Evolutionary conservation across 177 flowering plant genomes (phyloP), one percentile per base, ranked within the genome.

Genomic region (Vitis hybrid): DNA sequence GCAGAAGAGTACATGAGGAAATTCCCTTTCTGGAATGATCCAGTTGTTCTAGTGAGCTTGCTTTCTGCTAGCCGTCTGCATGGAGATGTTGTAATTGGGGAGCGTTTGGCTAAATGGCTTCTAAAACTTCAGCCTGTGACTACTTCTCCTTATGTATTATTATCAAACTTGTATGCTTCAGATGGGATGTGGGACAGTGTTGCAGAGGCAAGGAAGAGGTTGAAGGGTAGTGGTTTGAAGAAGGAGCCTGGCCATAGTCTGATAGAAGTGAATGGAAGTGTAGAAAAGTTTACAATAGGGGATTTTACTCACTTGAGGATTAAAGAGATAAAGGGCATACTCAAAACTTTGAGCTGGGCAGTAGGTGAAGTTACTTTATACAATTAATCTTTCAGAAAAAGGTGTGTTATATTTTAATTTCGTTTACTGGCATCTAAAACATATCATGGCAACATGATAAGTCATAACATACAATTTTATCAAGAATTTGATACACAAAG

Each of bases 21-120:
- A 52, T 84, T 48, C 69, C 71, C 77, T 50, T 77, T 77, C 49
- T 81, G 82, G 24, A 64, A 80, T 15, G 88, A 92, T 79, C 75
- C 80, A 10, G 77, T 92, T 56, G 82, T 86, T 59, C 74, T 86
- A 70, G 93, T 92, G 60, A 84, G 92, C 76, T 75, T 92, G 76
- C 88, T 92, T 18, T 87, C 95, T 17, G 87, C 97, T 5, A 85
- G 92, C 71, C 64, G 85, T 61, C 71, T 92, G 71, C 91, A 83
- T 64, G 83, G 87, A 50, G 77, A 85, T 71, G 82, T 81, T 11
- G 75, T 49, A 6, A 76, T 77, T 63, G 95, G 93, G 24, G 81
- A 88, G 75, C 77, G 84, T 30, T 67, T 85, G 57, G 91, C 85
- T 11, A 56, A 53, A 21, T 71, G 64, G 65, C 77, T 92, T 70